Conservation (phyloP, 1,139 yeast genomes). For the Suhomyces chickasaworum region DNA sequence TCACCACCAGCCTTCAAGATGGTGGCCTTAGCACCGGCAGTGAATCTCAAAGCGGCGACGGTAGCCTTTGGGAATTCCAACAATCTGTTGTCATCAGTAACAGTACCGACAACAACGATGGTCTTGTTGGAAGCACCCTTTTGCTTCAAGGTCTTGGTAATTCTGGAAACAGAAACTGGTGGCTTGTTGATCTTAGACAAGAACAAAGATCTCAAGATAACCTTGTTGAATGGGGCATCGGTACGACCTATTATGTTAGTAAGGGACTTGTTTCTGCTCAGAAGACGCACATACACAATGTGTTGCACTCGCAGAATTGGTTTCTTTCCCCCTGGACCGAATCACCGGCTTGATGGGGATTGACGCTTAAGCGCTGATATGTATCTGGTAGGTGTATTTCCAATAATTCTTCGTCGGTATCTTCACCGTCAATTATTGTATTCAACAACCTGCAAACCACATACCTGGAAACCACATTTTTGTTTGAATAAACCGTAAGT, state of each 20-base stretch:
- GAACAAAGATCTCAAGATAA: constrained; percentile 90
- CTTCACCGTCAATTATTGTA: constrained; percentile 15
- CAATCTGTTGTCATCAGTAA: constrained; percentile 96
- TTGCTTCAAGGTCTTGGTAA: constrained; percentile 79
- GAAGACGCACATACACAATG: constrained; percentile 51
- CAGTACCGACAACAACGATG: constrained; percentile 98
- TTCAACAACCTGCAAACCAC: constrained; percentile 12
- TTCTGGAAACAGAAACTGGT: constrained; percentile 95
- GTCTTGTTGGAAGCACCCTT: constrained; percentile 89
- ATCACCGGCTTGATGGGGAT: constrained; percentile 15
- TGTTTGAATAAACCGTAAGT: constrained; percentile 2
- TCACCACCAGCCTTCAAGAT: constrained; percentile 99
- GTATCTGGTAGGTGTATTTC: constrained; percentile 1
- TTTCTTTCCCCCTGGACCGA: constrained; percentile 13
- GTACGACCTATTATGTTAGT: constrained; percentile 84
- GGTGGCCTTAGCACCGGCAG: constrained; percentile 98
- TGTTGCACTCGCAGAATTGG: constrained; percentile 63
- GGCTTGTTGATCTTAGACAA: constrained; percentile 99
- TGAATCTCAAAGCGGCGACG: constrained; percentile 98
- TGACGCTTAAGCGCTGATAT: neutral
- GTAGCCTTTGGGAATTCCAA: constrained; percentile 94
- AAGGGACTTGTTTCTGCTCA: constrained; percentile 53
- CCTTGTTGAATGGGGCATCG: constrained; percentile 98
- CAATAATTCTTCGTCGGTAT: constrained; percentile 15
- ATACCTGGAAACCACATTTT: constrained; percentile 5